Conservation (phyloP, 2,329 filamentous ascomycete species). For the Pseudocercospora macadamiae region DNA sequence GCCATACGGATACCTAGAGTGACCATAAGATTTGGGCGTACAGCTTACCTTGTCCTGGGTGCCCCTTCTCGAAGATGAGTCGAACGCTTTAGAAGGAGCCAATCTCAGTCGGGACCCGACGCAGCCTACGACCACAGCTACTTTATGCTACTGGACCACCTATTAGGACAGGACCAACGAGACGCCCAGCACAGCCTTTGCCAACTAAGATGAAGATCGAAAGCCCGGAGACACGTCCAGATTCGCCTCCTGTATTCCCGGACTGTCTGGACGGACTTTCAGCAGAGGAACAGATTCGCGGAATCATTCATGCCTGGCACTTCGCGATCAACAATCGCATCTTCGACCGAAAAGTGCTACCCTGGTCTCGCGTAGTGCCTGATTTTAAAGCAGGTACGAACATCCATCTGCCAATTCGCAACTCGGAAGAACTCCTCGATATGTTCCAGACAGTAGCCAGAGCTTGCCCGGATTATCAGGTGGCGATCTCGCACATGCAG, state of each 20-base stretch:
- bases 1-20: no score
- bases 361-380: background rate
- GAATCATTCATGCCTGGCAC: background rate
- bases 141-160: no score
- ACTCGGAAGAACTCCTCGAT: background rate
- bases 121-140: no score
- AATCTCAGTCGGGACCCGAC: no score
- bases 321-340: background rate
- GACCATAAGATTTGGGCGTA: no score
- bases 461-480: background rate
- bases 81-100: no score
- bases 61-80: no score
- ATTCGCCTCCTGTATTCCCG: background rate
- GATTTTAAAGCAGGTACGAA: constrained; percentile 1
- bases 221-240: background rate
- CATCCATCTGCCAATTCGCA: background rate
- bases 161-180: no score
- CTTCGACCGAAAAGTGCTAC: background rate
- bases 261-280: background rate
- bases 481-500: background rate
- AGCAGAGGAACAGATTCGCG: background rate
- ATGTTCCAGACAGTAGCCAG: background rate
- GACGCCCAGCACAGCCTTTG: background rate
- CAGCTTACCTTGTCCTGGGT: no score
- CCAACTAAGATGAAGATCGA: background rate